Evolutionary conservation across 2,329 filamentous ascomycete genomes (phyloP), one percentile per base, ranked within the genome.

Genomic region (Aureobasidium sp.): DNA sequence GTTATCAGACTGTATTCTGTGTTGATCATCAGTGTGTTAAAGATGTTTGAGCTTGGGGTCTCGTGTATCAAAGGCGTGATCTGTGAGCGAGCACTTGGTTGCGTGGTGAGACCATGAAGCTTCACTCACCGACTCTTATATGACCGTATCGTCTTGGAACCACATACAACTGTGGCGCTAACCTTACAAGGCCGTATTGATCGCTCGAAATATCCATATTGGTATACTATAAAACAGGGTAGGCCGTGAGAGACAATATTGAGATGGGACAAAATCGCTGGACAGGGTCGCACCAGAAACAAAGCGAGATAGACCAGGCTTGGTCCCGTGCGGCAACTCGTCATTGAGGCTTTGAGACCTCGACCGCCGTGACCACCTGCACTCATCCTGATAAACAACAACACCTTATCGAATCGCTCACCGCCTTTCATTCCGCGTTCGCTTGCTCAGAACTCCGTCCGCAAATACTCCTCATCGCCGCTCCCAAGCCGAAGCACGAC

Each of bases 321-420:
- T 53, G 49, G 49, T 53, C 49, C 35, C 49, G 49, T 53, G 49
- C 21, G 49, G 49, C 49, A 53, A n/a, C 46, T 35, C 49, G 49
- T 53, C 49, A 53, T 55, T 43, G 37, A 33, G 37, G 51, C 51
- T 55, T 55, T 21, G 37, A 42, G 51, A 55, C 51, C 37, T 55
- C 51, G 51, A 42, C 51, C 51, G 51, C 51, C 60, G 35, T 40
- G 38, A 57, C 43, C 38, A 47, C 29, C 40, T 60, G 45, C 45
- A 47, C 47, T 35, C 25, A 27, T 37, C 42, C 31, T 38, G 54
- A 58, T 49, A 58, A 46, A 58, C 31, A 38, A 58, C 31, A 58
- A 58, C 31, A 58, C 45, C 25, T 27, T 43, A 27, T 33, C 51
- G 37, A 37, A 31, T 33, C 33, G 33, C 13, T 58, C 54, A 58